Conservation (phyloP, 495 filamentous ascomycete genomes). For the Glarea lozoyensis region DNA sequence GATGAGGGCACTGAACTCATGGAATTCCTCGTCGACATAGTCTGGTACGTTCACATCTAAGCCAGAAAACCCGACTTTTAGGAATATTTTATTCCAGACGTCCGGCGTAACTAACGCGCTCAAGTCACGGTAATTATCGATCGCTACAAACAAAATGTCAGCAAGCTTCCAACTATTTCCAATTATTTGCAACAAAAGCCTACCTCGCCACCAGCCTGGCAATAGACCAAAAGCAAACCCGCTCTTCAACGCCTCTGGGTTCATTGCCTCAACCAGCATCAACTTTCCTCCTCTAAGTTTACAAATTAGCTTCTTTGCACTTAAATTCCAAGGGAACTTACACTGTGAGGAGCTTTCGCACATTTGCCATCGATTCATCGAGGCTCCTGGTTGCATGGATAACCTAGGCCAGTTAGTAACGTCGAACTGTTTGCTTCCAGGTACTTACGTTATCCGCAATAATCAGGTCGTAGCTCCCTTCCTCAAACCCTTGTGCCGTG, state of each 20-base stretch:
- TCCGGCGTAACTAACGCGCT: background rate
- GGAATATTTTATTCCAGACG: background rate
- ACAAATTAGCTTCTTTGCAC: background rate
- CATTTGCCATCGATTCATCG: conserved; percentile 35
- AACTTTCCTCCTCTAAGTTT: conserved; percentile 6
- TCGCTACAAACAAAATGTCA: background rate
- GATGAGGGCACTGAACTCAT: background rate
- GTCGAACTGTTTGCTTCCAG: background rate
- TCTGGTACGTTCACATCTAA: background rate
- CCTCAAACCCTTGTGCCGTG: conserved; percentile 35
- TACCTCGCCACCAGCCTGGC: conserved; percentile 43
- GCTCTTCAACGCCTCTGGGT: conserved; percentile 21
- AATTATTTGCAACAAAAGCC: too few species aligned
- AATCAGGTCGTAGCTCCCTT: conserved; percentile 38
- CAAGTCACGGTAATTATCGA: background rate
- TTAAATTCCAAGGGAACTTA: conserved; percentile 3
- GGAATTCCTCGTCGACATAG: background rate
- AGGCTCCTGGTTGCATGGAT: conserved; percentile 43
- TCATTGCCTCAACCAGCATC: conserved; percentile 15
- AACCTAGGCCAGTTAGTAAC: conserved; percentile 24
- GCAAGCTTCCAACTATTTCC: background rate
- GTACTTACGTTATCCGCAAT: conserved; percentile 31
- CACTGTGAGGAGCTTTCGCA: conserved; percentile 26
- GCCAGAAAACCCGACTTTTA: background rate
- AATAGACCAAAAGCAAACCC: conserved; percentile 34